These are phyloP conservation scores for Leishmania martiniquensis DNA, from an alignment of 208 protist genomes.

Conservation along the genomic window DNA sequence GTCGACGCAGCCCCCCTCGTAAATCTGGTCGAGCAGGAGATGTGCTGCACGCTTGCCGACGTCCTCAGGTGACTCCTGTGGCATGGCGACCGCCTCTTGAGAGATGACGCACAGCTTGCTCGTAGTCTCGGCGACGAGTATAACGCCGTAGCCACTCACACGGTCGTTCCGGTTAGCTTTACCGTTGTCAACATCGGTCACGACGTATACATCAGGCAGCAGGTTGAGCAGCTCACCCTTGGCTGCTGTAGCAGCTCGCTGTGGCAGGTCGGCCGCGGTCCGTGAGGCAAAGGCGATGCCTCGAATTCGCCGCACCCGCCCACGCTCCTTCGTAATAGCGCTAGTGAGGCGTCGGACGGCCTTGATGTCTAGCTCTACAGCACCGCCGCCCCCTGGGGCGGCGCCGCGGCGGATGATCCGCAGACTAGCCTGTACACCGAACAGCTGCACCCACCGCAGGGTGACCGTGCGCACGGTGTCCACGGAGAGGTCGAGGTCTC, in stretches of 20 bases:
- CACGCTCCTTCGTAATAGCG: conserved; percentile 69
- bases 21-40: conserved; percentile 87
- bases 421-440: conserved; percentile 81
- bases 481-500: conserved; percentile 82
- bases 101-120: conserved; percentile 83
- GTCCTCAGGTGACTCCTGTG: conserved; percentile 79
- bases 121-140: conserved; percentile 94
- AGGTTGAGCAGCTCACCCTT: conserved; percentile 90
- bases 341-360: conserved; percentile 76
- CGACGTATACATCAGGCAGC: conserved; percentile 93
- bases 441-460: conserved; percentile 84
- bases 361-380: conserved; percentile 80
- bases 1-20: conserved; percentile 90
- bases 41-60: conserved; percentile 81
- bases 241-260: conserved; percentile 84
- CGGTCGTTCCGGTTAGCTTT: conserved; percentile 44
- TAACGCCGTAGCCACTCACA: conserved; percentile 89
- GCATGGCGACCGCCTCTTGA: conserved; percentile 78
- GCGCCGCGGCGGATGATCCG: conserved; percentile 88
- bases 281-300: conserved; percentile 93
- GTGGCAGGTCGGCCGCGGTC: conserved; percentile 84
- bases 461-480: conserved; percentile 93
- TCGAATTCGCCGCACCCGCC: conserved; percentile 89
- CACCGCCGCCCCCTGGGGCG: conserved; percentile 83
- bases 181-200: conserved; percentile 87